Evolutionary conservation across 495 filamentous ascomycete genomes (phyloP), one percentile per base, ranked within the genome.

Genomic region (Sphaerosporella brunnea): DNA sequence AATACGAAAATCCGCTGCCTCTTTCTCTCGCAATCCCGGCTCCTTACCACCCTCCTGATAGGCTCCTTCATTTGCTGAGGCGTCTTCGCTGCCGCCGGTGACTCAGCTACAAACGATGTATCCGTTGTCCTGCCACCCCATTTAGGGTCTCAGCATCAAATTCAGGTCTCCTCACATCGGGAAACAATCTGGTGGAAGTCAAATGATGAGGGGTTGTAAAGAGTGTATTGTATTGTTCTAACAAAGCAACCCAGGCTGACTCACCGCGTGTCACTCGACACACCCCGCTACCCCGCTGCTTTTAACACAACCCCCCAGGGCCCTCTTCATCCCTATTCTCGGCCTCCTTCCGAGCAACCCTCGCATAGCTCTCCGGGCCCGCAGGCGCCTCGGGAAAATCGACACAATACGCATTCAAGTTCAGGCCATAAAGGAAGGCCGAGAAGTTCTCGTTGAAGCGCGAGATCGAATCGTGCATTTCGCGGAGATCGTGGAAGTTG

Each of bases 341-440:
- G 19, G 63, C 62, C 47, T 72, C 68, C 26, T 75, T 71, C 50
- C 78, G 71, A 47, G 70, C 70, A 9, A 75, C 76, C 54, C 80
- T 53, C 70, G 71, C 54, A 92, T 93, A 2, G 84, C 92, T 48
- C 32, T 40, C 38, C 10, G 9, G 5, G 43, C 16, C 7, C 23
- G 35, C 30, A 21, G 56, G 46, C 67, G 87, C 86, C 75, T 97
- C 92, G 0, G 85, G 83, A 62, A 96, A 96, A 65, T 96, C 90
- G 30, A 96, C 87, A 62, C 90, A 97, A 60, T 95, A 97, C 3
- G 92, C 90, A 64, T 95, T 96, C 84, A 97, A 92, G 55, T 96
- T 95, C 63, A 97, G 60, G 2, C 90, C 90, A 51, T 96, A 96
- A 45, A 97, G 60, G 54, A 97, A 96, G 59, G 77, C 82, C 0